Conservation (phyloP, 768 basidiomycete species). For the Neoboletus magnificus region DNA sequence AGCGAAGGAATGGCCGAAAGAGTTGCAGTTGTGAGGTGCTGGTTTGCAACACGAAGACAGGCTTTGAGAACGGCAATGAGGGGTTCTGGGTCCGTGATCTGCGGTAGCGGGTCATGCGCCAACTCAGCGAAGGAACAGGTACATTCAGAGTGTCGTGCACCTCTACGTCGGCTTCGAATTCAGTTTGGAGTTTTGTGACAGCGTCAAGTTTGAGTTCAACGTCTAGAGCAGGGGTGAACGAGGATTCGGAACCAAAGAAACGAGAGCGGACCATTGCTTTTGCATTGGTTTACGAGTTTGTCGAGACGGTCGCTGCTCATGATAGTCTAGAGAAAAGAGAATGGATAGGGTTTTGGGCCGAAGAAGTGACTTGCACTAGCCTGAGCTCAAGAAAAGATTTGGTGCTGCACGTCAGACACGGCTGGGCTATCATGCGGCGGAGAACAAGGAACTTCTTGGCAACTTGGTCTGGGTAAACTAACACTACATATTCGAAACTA, state of each 20-base stretch:
- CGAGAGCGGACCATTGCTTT: conserved; percentile 51
- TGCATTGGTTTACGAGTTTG: conserved; percentile 61
- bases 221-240: conserved; percentile 43
- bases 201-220: conserved; percentile 81
- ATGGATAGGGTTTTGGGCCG: conserved; percentile 8
- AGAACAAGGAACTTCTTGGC: conserved; percentile 9
- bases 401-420: conserved; percentile 9
- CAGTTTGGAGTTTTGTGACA: conserved; percentile 69
- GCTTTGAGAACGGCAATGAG: conserved; percentile 68
- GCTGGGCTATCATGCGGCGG: conserved; percentile 19
- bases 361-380: conserved; percentile 17
- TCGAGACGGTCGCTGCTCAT: conserved; percentile 60
- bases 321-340: conserved; percentile 22
- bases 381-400: conserved; percentile 20
- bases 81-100: conserved; percentile 74
- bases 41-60: conserved; percentile 76
- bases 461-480: background rate
- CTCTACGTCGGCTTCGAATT: conserved; percentile 70
- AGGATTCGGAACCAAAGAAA: conserved; percentile 3
- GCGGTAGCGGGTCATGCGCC: conserved; percentile 10
- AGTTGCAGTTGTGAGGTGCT: conserved; percentile 76
- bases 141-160: conserved; percentile 37
- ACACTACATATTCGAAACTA: conserved; percentile 7
- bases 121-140: conserved; percentile 13
- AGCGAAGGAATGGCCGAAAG: conserved; percentile 65